Conservation (phyloP, 2,329 filamentous ascomycete genomes). For the Aspergillus hiratsukae region DNA sequence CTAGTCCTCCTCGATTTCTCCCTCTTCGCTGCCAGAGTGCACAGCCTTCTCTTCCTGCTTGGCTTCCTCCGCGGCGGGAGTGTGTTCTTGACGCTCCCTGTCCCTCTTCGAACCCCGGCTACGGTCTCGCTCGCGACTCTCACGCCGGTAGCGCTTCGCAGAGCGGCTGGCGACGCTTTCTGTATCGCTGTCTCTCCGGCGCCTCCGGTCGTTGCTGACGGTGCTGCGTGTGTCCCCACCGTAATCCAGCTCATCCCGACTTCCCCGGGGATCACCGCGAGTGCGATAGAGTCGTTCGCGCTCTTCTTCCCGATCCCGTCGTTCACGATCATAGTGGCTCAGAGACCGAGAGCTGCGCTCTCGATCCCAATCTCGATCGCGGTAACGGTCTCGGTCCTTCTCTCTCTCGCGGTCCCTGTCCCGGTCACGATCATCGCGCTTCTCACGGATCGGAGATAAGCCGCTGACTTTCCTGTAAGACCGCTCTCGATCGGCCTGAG, state of each 20-base stretch:
- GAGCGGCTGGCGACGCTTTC: constrained; percentile 57
- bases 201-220: constrained; percentile 64
- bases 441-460: constrained; percentile 46
- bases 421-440: constrained; percentile 31
- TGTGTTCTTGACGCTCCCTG: constrained; percentile 48
- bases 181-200: constrained; percentile 73
- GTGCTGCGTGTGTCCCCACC: constrained; percentile 62
- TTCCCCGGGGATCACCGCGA: constrained; percentile 74
- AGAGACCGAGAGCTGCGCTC: constrained; percentile 28
- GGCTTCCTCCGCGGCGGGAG: constrained; percentile 30
- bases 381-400: constrained; percentile 35
- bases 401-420: constrained; percentile 36
- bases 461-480: constrained; percentile 81
- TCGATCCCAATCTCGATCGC: constrained; percentile 36
- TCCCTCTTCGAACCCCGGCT: constrained; percentile 47
- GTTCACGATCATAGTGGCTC: constrained; percentile 70
- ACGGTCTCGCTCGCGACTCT: constrained; percentile 36
- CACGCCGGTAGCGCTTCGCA: constrained; percentile 54
- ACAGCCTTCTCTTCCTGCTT: constrained; percentile 49
- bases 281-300: constrained; percentile 79
- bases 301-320: constrained; percentile 83
- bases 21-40: constrained; percentile 90
- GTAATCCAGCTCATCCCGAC: constrained; percentile 85
- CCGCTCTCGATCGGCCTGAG: constrained; percentile 88
- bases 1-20: constrained; percentile 83